Base-by-base conservation (phyloP, 2,329 filamentous ascomycete genomes). In the Ilyonectria sp. region DNA sequence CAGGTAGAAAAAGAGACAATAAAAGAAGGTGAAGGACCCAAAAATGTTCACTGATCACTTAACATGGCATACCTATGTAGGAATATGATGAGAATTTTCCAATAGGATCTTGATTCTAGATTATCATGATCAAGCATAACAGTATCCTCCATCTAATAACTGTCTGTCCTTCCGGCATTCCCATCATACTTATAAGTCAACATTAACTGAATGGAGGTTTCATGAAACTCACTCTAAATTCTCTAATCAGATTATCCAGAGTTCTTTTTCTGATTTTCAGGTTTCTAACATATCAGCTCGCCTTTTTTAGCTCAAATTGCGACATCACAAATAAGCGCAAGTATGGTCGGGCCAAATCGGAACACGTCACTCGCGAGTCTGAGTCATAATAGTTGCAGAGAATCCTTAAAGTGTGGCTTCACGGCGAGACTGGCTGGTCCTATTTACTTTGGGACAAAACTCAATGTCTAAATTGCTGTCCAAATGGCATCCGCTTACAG, bases 401-500 rank as follows among this genome's bases (percentile, higher is more conserved):
- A 6, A 49, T 7, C 23, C 26, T 7, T 21, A 15, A 31, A 40
- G n/a, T 10, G 6, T 31, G n/a, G 10, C 11, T 52, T 37, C 49
- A 57, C 35, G 23, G 44, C 11, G 21, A 11, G 7, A 17, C 10
- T 8, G 1, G 35, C n/a, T 6, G 19, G n/a, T 19, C 15, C 13
- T 1, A 13, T 23, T 6, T 11, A 8, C 37, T 33, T 10, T 15
- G 6, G 11, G 9, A 3, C 19, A n/a, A 15, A 67, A 46, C 9
- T 17, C 8, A 5, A n/a, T 43, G n/a, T 13, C 15, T 2, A 13
- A 2, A 17, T 21, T 13, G 1, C 17, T 5, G 29, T 31, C 6
- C 4, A 6, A 54, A 74, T 74, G 70, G 21, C 57, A 37, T 70
- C 67, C 2, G 57, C 60, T 9, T 74, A 74, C 46, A 70, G 21